Conservation (phyloP, 768 basidiomycete species). For the Xerocomus spinulosus region DNA sequence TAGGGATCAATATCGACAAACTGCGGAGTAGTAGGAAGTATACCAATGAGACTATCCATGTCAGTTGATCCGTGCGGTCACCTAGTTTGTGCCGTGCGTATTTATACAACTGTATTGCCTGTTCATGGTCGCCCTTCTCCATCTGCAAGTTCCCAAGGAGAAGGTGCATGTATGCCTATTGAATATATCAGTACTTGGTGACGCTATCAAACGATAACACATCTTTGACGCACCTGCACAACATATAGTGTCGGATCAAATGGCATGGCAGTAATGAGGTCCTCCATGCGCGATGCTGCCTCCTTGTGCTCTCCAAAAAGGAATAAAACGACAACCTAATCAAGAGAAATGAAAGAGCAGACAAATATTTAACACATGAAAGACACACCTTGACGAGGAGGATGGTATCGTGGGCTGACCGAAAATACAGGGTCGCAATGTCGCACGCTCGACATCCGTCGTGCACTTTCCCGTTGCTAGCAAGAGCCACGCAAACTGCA, state of each 20-base stretch:
- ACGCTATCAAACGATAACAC: background rate
- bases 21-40: background rate
- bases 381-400: background rate
- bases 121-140: background rate
- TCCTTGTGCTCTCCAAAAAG: constrained; percentile 3
- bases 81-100: background rate
- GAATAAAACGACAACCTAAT: constrained; percentile 4
- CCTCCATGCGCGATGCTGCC: constrained; percentile 2
- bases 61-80: background rate
- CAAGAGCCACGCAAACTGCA: background rate
- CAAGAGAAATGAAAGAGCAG: background rate
- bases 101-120: background rate
- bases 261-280: background rate
- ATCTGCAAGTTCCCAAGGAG: background rate
- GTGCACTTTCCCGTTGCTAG: background rate
- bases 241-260: background rate
- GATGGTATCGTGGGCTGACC: background rate
- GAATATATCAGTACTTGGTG: background rate
- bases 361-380: background rate
- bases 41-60: background rate
- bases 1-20: background rate
- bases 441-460: background rate
- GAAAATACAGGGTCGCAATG: background rate
- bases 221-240: background rate
- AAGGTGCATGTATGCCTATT: background rate